Conservation (phyloP, 2,329 filamentous ascomycete genomes). For the Colletotrichum paranaense region DNA sequence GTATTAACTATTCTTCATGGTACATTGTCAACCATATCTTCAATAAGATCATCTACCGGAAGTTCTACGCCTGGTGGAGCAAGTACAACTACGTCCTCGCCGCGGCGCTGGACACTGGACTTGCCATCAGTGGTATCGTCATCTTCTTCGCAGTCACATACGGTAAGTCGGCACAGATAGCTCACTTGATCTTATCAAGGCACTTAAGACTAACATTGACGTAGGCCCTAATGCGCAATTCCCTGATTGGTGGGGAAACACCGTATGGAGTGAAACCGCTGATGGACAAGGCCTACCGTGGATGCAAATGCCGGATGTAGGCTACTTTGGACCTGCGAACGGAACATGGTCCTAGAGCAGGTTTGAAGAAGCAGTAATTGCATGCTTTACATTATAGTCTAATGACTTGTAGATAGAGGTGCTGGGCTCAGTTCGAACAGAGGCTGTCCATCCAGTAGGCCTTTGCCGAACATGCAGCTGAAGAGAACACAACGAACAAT, state of each 20-base stretch:
- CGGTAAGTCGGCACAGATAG: conserved; percentile 41
- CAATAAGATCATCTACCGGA: conserved; percentile 63
- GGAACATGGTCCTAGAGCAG: conserved; percentile 15
- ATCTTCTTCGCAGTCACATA: conserved; percentile 53
- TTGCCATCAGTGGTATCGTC: conserved; percentile 65
- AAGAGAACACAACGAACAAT: not conserved
- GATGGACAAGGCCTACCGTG: conserved; percentile 20
- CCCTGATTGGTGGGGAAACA: conserved; percentile 64
- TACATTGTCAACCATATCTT: conserved; percentile 65
- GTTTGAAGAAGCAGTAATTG: too few species aligned
- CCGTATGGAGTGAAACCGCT: conserved; percentile 40
- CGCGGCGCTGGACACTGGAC: conserved; percentile 67
- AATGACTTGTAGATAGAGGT: not conserved
- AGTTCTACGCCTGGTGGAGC: conserved; percentile 66
- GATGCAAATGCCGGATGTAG: conserved; percentile 15
- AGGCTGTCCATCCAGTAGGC: not conserved
- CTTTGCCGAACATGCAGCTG: not conserved
- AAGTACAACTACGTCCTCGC: conserved; percentile 70
- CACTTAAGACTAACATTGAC: conserved; percentile 40
- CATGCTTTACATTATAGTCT: not conserved
- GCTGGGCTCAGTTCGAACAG: not conserved
- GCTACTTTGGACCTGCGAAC: conserved; percentile 29
- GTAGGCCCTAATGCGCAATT: conserved; percentile 55
- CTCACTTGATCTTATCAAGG: too few species aligned
- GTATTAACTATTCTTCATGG: conserved; percentile 66